These are phyloP conservation scores for Ogataea ramenticola DNA, from an alignment of 805 yeast species.

Conservation along the genomic window DNA sequence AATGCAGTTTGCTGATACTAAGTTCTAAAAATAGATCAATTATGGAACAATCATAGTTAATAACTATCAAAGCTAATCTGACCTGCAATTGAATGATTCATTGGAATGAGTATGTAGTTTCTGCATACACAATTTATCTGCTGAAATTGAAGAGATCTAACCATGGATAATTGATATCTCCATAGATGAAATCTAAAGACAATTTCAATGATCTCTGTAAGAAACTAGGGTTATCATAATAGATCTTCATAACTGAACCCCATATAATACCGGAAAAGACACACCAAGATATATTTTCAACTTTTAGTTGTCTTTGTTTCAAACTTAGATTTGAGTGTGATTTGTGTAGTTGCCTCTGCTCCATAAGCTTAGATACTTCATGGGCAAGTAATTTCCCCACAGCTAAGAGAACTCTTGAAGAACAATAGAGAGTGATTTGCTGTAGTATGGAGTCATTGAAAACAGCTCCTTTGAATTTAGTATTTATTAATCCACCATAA, in stretches of 20 bases:
- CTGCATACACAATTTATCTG: slow-evolving; percentile 1
- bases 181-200: slow-evolving; percentile 67
- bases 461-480: background rate
- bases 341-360: background rate
- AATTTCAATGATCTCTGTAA: slow-evolving; percentile 59
- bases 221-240: slow-evolving; percentile 52
- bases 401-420: slow-evolving; percentile 61
- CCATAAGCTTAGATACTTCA: slow-evolving; percentile 11
- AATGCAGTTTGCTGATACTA: no score
- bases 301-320: slow-evolving; percentile 9
- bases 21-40: no score
- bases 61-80: no score
- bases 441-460: slow-evolving; percentile 40
- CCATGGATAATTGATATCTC: slow-evolving; percentile 39
- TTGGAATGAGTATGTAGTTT: no score
- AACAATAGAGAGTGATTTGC: slow-evolving; percentile 68
- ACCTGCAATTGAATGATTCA: no score
- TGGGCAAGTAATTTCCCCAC: slow-evolving; percentile 41
- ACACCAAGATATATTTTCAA: slow-evolving; percentile 42
- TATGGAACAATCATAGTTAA: no score
- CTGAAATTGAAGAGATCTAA: slow-evolving; percentile 21
- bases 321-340: background rate
- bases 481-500: slow-evolving; percentile 22
- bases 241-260: slow-evolving; percentile 70
- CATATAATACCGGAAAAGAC: slow-evolving; percentile 57